Conservation (phyloP, 139 green algal species). For the Coccomyxa sp. region DNA sequence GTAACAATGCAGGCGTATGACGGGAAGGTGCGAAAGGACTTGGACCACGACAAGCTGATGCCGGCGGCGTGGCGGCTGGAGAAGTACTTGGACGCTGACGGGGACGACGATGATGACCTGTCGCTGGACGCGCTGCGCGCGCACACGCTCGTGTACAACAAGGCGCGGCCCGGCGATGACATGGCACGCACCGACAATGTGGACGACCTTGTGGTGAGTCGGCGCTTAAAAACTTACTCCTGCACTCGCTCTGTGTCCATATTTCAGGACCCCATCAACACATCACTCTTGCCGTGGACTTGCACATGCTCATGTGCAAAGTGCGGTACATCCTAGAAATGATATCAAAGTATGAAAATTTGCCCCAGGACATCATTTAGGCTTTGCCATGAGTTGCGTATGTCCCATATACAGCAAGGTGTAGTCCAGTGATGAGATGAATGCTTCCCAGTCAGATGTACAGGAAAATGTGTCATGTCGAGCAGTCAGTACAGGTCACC, state of each 20-base stretch:
- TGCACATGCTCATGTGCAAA: too few species aligned
- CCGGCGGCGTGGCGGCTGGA: constrained; percentile 69
- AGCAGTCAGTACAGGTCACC: background rate
- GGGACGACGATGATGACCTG: constrained; percentile 29
- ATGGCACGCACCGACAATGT: constrained; percentile 59
- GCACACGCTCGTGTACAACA: constrained; percentile 40
- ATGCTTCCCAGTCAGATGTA: background rate
- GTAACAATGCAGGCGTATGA: constrained; percentile 16
- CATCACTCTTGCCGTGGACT: background rate
- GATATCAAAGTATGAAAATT: too few species aligned
- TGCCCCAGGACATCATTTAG: too few species aligned
- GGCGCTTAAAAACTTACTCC: background rate
- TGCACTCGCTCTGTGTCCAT: too few species aligned
- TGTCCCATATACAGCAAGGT: too few species aligned
- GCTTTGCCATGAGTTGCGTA: too few species aligned
- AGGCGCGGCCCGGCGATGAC: constrained; percentile 32
- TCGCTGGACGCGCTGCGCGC: constrained; percentile 39
- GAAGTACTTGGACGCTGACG: constrained; percentile 17
- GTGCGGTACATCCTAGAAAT: too few species aligned
- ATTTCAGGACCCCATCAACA: too few species aligned
- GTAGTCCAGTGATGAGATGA: too few species aligned
- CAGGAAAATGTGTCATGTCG: background rate
- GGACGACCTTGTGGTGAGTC: constrained; percentile 42
- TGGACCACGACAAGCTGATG: constrained; percentile 66
- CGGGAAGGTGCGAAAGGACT: constrained; percentile 47